Conservation (phyloP, 2,329 filamentous ascomycete species). For the Penicillium sp. region DNA sequence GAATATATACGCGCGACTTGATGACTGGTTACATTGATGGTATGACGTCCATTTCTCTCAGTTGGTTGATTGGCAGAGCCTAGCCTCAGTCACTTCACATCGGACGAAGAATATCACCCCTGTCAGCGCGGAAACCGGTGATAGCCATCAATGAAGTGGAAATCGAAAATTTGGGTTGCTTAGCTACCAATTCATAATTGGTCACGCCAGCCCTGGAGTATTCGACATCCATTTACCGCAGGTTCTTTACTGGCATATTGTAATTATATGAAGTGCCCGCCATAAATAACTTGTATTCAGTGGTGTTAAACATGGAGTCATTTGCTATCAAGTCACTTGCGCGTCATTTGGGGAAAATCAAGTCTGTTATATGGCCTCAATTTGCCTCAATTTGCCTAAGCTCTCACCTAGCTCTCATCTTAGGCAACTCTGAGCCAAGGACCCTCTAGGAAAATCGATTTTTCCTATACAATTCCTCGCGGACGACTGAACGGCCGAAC, state of each 20-base stretch:
- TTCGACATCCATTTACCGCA: not conserved
- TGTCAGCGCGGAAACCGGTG: too few species aligned
- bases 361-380: not conserved
- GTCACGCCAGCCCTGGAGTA: too few species aligned
- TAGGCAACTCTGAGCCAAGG: not conserved
- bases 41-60: not conserved
- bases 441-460: not conserved
- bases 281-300: not conserved
- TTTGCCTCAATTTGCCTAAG: not conserved
- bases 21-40: not conserved
- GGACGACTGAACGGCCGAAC: not conserved
- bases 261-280: not conserved
- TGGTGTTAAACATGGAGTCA: not conserved
- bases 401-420: not conserved
- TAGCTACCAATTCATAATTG: not conserved
- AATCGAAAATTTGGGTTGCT: not conserved
- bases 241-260: not conserved
- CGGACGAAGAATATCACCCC: too few species aligned
- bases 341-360: too few species aligned
- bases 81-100: too few species aligned
- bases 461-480: too few species aligned
- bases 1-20: not conserved
- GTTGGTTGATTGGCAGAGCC: not conserved
- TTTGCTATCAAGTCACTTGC: not conserved
- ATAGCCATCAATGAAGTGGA: too few species aligned